Percentiles rank a stretch among this genome's conserved stretches.
Conservation (phyloP, 2,329 filamentous ascomycete species). For the Aurifilum marmelostoma region DNA sequence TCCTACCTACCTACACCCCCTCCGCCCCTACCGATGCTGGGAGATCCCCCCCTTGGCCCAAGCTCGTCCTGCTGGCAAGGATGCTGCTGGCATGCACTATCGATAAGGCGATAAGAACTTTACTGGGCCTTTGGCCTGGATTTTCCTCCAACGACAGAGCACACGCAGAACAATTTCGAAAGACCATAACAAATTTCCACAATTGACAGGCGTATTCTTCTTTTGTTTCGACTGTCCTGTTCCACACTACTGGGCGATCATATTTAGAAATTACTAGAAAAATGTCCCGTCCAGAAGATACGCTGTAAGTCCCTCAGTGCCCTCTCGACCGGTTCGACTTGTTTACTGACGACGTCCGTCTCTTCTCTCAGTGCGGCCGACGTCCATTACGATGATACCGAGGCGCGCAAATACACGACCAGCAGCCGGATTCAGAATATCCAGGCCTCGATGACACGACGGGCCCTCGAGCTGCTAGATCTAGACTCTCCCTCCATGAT, state of each 20-base stretch:
- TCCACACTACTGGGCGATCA: neutral
- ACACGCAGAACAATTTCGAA: neutral
- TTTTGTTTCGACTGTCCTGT: no score
- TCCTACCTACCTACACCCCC: constrained; percentile 1
- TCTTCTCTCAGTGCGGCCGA: constrained; percentile 73
- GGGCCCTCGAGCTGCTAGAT: constrained; percentile 88
- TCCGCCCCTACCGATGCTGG: neutral
- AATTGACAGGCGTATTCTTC: no score
- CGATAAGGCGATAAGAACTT: constrained; percentile 14
- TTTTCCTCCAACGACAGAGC: constrained; percentile 5
- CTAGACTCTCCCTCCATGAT: constrained; percentile 81
- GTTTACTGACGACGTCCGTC: constrained; percentile 29
- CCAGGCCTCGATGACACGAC: constrained; percentile 90
- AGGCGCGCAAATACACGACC: constrained; percentile 97
- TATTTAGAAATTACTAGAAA: neutral
- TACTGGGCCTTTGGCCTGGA: neutral
- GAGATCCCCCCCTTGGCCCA: neutral
- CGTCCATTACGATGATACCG: constrained; percentile 94
- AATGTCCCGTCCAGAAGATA: constrained; percentile 98
- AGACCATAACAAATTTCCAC: neutral
- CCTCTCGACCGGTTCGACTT: neutral
- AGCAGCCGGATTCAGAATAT: constrained; percentile 94
- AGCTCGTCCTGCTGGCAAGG: neutral
- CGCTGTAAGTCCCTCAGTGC: constrained; percentile 63
- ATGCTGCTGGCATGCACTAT: neutral